A percentile compares a stretch with the other conserved stretches of the same genome.
These are phyloP conservation scores for Pseudogymnoascus sp. DNA, from an alignment of 2,329 filamentous ascomycete species.

Conservation along the genomic window DNA sequence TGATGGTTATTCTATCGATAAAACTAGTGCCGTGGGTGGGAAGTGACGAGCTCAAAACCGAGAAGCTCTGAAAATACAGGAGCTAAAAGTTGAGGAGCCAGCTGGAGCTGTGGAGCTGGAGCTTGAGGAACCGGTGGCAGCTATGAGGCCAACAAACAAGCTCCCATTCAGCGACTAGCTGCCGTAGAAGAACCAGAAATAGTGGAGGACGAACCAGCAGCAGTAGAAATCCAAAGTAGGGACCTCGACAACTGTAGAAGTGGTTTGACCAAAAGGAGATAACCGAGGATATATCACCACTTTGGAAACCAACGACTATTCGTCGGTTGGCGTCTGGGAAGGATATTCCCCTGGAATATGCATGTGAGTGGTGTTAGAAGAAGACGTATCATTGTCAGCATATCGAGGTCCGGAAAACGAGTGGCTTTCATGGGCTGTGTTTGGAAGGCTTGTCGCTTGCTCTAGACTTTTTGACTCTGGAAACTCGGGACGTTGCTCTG, in stretches of 20 bases:
- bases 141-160: not conserved
- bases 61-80: not conserved
- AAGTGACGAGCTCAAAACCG: not conserved
- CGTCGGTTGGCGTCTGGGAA: not conserved
- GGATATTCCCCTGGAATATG: slow-evolving; percentile 12
- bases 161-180: not conserved
- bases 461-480: not conserved
- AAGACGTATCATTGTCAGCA: not conserved
- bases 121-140: not conserved
- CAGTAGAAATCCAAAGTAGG: not conserved
- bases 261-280: not conserved
- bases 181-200: not conserved
- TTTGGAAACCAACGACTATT: not conserved
- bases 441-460: not conserved
- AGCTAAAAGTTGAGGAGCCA: not conserved
- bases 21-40: not conserved
- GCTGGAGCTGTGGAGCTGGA: not conserved
- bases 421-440: not conserved
- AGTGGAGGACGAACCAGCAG: not conserved
- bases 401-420: not conserved
- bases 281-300: not conserved
- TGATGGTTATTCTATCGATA: not conserved
- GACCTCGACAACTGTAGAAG: not conserved
- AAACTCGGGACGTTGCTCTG: slow-evolving; percentile 5
- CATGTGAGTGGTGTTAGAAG: not conserved